Conservation (phyloP, 2,329 filamentous ascomycete species). For the Magnaporthiopsis incrustans region DNA sequence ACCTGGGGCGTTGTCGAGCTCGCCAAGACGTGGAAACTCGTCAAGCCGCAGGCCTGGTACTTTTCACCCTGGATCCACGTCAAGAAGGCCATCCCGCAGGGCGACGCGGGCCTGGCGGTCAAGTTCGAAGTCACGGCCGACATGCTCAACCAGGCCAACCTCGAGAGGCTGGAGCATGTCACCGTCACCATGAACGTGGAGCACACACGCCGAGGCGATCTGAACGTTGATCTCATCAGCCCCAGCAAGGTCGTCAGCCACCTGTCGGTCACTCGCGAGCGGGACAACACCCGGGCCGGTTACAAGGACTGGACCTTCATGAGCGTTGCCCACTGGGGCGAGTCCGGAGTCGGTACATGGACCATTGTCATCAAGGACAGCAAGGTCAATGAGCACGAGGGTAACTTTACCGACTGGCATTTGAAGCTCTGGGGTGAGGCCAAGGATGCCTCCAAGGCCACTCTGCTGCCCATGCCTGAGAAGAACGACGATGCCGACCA, state of each 20-base stretch:
- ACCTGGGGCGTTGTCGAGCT: constrained; percentile 76
- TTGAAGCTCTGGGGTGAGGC: constrained; percentile 90
- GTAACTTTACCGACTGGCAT: constrained; percentile 84
- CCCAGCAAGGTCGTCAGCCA: constrained; percentile 76
- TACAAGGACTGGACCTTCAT: constrained; percentile 98
- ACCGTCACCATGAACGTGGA: constrained; percentile 96
- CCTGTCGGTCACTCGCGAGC: constrained; percentile 65
- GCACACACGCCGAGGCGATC: constrained; percentile 78
- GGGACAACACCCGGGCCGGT: constrained; percentile 59
- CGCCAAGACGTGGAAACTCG: constrained; percentile 76
- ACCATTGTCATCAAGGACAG: constrained; percentile 85
- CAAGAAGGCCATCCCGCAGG: constrained; percentile 77
- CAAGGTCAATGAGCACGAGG: constrained; percentile 64
- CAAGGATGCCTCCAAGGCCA: constrained; percentile 67
- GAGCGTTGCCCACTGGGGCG: constrained; percentile 96
- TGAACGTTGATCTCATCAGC: constrained; percentile 86
- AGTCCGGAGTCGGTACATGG: constrained; percentile 82
- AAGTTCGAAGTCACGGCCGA: constrained; percentile 75
- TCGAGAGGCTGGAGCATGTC: constrained; percentile 85
- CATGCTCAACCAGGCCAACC: constrained; percentile 73
- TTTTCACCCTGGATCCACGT: constrained; percentile 93
- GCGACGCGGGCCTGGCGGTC: constrained; percentile 68
- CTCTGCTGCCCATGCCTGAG: constrained; percentile 70
- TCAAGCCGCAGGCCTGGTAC: constrained; percentile 94
- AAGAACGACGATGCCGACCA: constrained; percentile 80